Percentiles rank a stretch among this genome's conserved stretches.
Conservation (phyloP, 2,329 filamentous ascomycete species). For the Colletotrichum theobromicola region DNA sequence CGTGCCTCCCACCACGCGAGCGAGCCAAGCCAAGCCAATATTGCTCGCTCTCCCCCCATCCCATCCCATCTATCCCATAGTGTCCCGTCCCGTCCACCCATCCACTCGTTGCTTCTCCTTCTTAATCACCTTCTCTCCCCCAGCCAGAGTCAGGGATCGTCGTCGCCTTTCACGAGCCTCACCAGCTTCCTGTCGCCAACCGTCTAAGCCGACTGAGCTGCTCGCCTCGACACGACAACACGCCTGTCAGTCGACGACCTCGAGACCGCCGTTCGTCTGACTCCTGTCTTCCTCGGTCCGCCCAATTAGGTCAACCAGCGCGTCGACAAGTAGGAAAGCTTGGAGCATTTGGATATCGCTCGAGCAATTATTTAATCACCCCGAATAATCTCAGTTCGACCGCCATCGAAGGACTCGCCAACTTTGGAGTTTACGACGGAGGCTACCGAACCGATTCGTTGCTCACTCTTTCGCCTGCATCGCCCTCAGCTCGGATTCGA, state of each 20-base stretch:
- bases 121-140: background rate
- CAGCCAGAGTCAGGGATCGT: constrained; percentile 6
- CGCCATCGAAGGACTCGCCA: background rate
- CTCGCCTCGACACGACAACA: background rate
- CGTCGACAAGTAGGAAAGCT: background rate
- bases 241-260: background rate
- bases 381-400: background rate
- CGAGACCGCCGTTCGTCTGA: background rate
- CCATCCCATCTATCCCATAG: background rate
- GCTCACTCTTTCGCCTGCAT: background rate
- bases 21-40: constrained; percentile 18
- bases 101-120: background rate
- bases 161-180: background rate
- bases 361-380: background rate
- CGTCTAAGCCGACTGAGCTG: background rate
- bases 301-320: background rate
- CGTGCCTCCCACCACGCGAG: background rate
- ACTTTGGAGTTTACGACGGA: background rate
- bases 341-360: background rate
- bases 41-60: constrained; percentile 8
- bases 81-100: background rate
- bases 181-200: background rate
- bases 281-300: background rate
- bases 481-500: background rate
- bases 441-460: background rate